phyloP scores from a whole-genome alignment of 495 filamentous ascomycete species.

The Trichoderma erinaceum region DNA sequence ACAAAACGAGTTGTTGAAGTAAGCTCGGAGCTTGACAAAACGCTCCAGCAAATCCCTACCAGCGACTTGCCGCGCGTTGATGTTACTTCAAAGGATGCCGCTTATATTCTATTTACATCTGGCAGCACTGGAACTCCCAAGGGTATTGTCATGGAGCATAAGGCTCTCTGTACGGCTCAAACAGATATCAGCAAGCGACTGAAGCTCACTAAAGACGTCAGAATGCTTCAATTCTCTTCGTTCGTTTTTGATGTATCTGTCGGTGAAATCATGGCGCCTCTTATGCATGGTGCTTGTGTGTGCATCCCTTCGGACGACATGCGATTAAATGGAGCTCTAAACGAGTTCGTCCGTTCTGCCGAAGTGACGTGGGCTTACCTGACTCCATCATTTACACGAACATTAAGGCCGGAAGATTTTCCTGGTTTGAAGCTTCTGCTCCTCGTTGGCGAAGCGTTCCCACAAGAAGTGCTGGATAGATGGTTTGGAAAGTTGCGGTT shows the following conservation, averaged over 20 bases:
- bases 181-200: conserved; percentile 32
- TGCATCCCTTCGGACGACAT: conserved; percentile 5
- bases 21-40: not conserved
- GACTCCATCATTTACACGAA: conserved; percentile 14
- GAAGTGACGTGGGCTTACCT: conserved; percentile 13
- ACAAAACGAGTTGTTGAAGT: not conserved
- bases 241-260: conserved; percentile 6
- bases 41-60: not conserved
- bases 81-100: conserved; percentile 39
- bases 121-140: conserved; percentile 49
- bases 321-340: not conserved
- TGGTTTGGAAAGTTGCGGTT: conserved; percentile 19
- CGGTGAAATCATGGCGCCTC: not conserved
- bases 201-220: conserved; percentile 35
- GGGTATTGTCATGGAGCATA: conserved; percentile 39
- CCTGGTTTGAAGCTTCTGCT: conserved; percentile 20
- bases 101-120: conserved; percentile 49
- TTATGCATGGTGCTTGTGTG: conserved; percentile 2
- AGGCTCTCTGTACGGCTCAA: conserved; percentile 26
- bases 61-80: conserved; percentile 25
- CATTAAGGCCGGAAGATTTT: conserved; percentile 20
- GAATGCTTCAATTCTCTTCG: conserved; percentile 55
- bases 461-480: conserved; percentile 10
- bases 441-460: conserved; percentile 21
- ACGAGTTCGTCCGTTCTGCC: conserved; percentile 19